Evolutionary conservation across 2,329 filamentous ascomycete genomes (phyloP).

Genomic region (Gaeumannomyces tritici): DNA sequence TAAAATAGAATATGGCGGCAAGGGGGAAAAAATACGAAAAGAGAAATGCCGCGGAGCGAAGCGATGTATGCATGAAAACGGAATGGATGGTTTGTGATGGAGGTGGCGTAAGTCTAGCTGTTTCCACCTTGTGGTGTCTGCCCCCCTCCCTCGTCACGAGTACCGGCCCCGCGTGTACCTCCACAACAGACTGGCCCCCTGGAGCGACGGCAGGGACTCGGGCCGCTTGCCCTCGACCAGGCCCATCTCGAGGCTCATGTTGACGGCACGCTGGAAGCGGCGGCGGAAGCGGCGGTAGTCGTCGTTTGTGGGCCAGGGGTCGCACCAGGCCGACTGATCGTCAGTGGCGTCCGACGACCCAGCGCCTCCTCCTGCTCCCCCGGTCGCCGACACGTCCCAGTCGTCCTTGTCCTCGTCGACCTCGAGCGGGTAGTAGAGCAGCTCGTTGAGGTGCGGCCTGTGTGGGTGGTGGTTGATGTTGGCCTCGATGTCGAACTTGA

Average conservation of each 20-base stretch:
- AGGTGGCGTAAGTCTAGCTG: not conserved
- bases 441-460: conserved; percentile 30
- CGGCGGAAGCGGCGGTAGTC: conserved; percentile 27
- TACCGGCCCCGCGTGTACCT: conserved; percentile 7
- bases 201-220: conserved; percentile 9
- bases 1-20: not conserved
- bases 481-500: conserved; percentile 35
- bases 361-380: conserved; percentile 1
- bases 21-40: not conserved
- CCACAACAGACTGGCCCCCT: conserved; percentile 11
- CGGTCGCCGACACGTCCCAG: conserved; percentile 8
- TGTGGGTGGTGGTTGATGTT: conserved; percentile 33
- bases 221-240: conserved; percentile 8
- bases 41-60: not conserved
- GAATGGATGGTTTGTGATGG: too few relatives aligned
- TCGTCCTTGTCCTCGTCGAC: conserved; percentile 16
- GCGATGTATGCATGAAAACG: not conserved
- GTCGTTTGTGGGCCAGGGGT: conserved; percentile 28
- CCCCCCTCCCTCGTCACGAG: not conserved
- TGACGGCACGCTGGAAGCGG: conserved; percentile 21
- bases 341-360: conserved; percentile 1
- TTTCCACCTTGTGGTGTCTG: not conserved
- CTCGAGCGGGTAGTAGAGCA: conserved; percentile 25
- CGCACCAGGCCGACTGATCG: conserved; percentile 20
- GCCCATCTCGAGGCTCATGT: conserved; percentile 14